Conservation (phyloP, 805 yeast genomes). For the Cyberlindnera suaveolens region DNA sequence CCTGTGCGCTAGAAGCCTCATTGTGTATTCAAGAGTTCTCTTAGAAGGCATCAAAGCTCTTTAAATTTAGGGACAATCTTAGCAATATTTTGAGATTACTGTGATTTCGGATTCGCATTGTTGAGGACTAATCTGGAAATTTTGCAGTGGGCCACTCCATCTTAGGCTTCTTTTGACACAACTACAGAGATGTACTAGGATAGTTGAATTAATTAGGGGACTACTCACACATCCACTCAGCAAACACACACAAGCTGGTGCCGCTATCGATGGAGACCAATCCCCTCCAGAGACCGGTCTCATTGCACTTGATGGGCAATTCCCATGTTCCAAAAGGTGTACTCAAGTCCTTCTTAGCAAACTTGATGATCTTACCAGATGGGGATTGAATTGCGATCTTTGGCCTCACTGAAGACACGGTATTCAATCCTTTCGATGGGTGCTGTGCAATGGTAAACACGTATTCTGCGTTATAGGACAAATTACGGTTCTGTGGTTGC, state of each 20-base stretch:
- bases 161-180: not conserved
- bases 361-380: slow-evolving; percentile 64
- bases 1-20: not conserved
- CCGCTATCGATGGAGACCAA: slow-evolving; percentile 74
- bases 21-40: not conserved
- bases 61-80: too few species aligned
- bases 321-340: slow-evolving; percentile 53
- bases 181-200: not conserved
- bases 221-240: slow-evolving; percentile 76
- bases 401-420: slow-evolving; percentile 28
- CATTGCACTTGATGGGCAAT: slow-evolving; percentile 53
- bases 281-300: slow-evolving; percentile 78
- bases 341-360: slow-evolving; percentile 43
- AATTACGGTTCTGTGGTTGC: slow-evolving; percentile 72
- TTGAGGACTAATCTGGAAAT: slow-evolving; percentile 2
- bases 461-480: slow-evolving; percentile 53
- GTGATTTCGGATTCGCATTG: not conserved
- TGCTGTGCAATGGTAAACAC: slow-evolving; percentile 59
- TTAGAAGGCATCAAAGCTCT: too few species aligned
- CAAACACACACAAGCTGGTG: slow-evolving; percentile 79
- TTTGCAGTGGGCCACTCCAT: not conserved
- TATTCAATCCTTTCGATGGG: slow-evolving; percentile 18
- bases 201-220: not conserved
- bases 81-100: too few species aligned
- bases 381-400: slow-evolving; percentile 78